phyloP scores from a whole-genome alignment of 2,329 filamentous ascomycete genomes.

The Colletotrichum horii region DNA sequence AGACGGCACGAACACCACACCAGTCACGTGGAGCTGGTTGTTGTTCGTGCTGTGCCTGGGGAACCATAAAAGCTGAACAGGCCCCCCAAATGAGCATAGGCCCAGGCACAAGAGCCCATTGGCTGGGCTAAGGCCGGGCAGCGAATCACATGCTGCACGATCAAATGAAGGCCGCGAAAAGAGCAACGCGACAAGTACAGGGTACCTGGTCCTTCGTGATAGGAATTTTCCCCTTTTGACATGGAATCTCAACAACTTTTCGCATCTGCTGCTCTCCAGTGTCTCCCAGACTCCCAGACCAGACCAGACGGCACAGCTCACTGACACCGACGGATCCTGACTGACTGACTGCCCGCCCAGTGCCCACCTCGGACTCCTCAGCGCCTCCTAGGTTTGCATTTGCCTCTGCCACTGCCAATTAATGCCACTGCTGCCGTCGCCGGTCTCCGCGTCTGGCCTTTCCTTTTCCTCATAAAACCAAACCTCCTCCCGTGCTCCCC shows the following conservation, averaged over 20 bases:
- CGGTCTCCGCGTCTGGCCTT: background rate
- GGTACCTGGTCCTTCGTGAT: slow-evolving; percentile 17
- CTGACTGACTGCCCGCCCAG: background rate
- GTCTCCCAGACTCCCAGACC: background rate
- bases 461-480: slow-evolving; percentile 22
- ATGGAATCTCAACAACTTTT: slow-evolving; percentile 24
- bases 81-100: slow-evolving; percentile 16
- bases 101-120: slow-evolving; percentile 11
- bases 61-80: slow-evolving; percentile 1
- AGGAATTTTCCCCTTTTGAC: slow-evolving; percentile 27
- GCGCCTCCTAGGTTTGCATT: background rate
- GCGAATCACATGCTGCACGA: slow-evolving; percentile 23
- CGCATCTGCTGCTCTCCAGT: slow-evolving; percentile 3
- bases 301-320: background rate
- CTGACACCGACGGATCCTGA: background rate
- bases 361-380: background rate
- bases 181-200: slow-evolving; percentile 12
- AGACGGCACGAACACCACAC: background rate
- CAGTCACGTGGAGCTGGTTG: background rate
- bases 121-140: background rate
- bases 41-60: background rate
- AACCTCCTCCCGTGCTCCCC: slow-evolving; percentile 7
- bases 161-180: slow-evolving; percentile 19
- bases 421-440: background rate
- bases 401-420: background rate